These are phyloP conservation scores for Abrus precatorius DNA, from an alignment of 306 rosid species.

Conservation along the genomic window DNA sequence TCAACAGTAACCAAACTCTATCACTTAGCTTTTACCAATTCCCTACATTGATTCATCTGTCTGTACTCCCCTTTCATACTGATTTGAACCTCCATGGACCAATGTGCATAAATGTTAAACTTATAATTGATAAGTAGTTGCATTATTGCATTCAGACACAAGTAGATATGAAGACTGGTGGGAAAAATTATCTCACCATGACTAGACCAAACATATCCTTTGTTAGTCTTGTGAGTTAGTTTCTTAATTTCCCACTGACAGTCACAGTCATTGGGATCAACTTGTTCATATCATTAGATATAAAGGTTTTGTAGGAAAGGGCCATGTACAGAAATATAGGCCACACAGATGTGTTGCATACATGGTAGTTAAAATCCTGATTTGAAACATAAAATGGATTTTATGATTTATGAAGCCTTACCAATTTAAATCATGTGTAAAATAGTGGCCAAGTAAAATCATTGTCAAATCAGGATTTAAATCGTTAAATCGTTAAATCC, in stretches of 20 bases:
- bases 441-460: too few species aligned
- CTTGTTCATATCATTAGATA: too few species aligned
- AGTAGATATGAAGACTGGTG: not conserved
- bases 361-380: too few species aligned
- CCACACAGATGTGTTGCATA: too few species aligned
- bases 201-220: not conserved
- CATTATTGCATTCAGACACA: not conserved
- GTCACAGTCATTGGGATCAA: too few species aligned
- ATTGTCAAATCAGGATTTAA: too few species aligned
- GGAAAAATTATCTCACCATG: not conserved
- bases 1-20: not conserved
- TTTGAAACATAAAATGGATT: too few species aligned
- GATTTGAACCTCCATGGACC: not conserved
- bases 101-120: not conserved
- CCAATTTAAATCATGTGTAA: too few species aligned
- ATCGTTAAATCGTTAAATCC: too few species aligned
- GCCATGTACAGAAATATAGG: too few species aligned
- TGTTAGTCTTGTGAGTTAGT: not conserved
- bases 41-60: not conserved
- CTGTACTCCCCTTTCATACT: not conserved
- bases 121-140: not conserved
- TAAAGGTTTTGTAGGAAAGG: too few species aligned
- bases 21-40: not conserved
- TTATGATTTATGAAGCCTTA: too few species aligned
- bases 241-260: not conserved